Evolutionary conservation across 768 basidiomycete genomes (phyloP), one percentile per base, ranked within the genome.

Genomic region (Punctularia strigosozonata): DNA sequence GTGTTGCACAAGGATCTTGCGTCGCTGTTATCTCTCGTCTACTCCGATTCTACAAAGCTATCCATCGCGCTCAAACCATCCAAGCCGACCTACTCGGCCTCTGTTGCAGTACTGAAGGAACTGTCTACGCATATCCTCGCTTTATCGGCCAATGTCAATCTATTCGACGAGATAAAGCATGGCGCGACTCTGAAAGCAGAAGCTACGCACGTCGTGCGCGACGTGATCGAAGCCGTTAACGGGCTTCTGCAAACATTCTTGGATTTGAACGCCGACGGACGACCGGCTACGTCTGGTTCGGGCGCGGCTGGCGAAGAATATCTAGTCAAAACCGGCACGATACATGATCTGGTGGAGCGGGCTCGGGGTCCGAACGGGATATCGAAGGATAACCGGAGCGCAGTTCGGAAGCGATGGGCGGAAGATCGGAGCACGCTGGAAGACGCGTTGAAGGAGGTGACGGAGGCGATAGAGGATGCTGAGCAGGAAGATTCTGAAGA

Each of bases 61-160:
- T 63, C 81, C 4, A 66, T 85, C 24, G 63, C 70, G 1, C 63
- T 81, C 37, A 81, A 77, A 31, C 75, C 79, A 4, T 55, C 71
- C 3, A 60, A 22, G 34, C 74, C 74, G 1, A 60, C 74, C 4
- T 68, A 72, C 48, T 50, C 62, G 3, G 71, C 78, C 1, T 61
- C 75, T 10, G 47, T 71, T 10, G 45, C 63, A 6, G 64, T 77
- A 18, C 62, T 80, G 39, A 68, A 60, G 40, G 77, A 80, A 43
- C 59, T 78, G 30, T 57, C 68, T 3, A 58, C 63, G 20, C 66
- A 72, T 39, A 50, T 69, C 33, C 57, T 68, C 8, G 66, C 70
- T 0, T 57, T 80, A 32, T 58, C 66, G 1, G 72, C 75, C 46
- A 77, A 73, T 38, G 57, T 60, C 19, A 54, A 53, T 31, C 61